A percentile compares a stretch with the other conserved stretches of the same genome.
These are phyloP conservation scores for Myxozyma melibiosi DNA, from an alignment of 805 yeast species.

Conservation along the genomic window DNA sequence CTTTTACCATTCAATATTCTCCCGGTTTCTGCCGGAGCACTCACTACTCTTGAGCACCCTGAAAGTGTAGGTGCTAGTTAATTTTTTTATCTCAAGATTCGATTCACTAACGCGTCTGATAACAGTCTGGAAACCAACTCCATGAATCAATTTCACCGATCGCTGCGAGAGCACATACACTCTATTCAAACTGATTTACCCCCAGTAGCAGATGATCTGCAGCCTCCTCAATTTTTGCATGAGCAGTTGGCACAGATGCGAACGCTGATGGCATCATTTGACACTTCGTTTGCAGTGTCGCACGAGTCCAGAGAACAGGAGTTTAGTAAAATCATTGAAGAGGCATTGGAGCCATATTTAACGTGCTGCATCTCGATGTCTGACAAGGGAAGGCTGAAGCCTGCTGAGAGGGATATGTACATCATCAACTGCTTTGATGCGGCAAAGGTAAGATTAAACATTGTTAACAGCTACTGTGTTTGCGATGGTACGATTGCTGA, in stretches of 20 bases:
- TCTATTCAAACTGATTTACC: conserved; percentile 42
- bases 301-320: conserved; percentile 25
- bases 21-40: conserved; percentile 44
- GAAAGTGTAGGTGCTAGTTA: conserved; percentile 27
- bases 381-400: conserved; percentile 26
- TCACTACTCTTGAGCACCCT: conserved; percentile 37
- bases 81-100: too few relatives aligned
- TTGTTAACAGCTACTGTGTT: not conserved
- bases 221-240: conserved; percentile 82
- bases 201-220: conserved; percentile 54
- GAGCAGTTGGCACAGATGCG: conserved; percentile 65
- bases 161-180: conserved; percentile 45
- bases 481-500: not conserved
- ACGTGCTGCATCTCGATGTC: conserved; percentile 39
- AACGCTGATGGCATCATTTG: conserved; percentile 55
- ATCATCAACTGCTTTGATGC: conserved; percentile 44
- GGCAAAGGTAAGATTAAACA: conserved; percentile 36
- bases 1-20: conserved; percentile 68
- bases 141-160: conserved; percentile 47
- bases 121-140: conserved; percentile 40
- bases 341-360: conserved; percentile 41
- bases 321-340: conserved; percentile 38
- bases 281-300: conserved; percentile 38
- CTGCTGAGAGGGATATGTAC: conserved; percentile 41
- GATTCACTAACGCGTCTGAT: too few relatives aligned